Percentiles rank a stretch among this genome's conserved stretches.
phyloP scores from a whole-genome alignment of 257 asterid species.

The Avicennia marina region DNA sequence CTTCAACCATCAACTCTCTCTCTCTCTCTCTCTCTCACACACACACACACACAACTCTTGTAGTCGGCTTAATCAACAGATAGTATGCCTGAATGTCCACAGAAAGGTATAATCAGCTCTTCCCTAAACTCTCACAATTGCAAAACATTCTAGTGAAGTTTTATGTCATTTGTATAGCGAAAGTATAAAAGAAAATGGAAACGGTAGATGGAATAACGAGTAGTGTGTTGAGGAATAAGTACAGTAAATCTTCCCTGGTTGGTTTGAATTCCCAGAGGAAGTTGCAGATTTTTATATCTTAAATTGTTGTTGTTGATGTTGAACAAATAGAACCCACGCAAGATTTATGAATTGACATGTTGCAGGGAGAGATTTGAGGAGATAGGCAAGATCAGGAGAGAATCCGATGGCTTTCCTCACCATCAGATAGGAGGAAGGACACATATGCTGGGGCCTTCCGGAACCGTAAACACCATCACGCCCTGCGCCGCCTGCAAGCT shows the following conservation, averaged over 20 bases:
- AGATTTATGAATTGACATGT: too few species aligned
- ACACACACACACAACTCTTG: conserved; percentile 22
- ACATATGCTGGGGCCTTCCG: conserved; percentile 30
- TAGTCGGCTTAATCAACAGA: conserved; percentile 31
- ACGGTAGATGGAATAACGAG: too few species aligned
- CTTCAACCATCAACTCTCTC: conserved; percentile 19
- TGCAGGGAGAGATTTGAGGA: conserved; percentile 75
- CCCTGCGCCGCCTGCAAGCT: conserved; percentile 97
- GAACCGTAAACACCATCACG: conserved; percentile 55
- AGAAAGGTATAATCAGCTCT: conserved; percentile 49
- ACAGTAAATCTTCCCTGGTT: too few species aligned
- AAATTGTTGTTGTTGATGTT: too few species aligned
- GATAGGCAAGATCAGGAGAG: conserved; percentile 78
- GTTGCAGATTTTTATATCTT: too few species aligned
- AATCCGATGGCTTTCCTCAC: conserved; percentile 36
- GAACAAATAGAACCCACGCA: too few species aligned
- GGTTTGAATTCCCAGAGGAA: too few species aligned
- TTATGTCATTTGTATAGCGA: too few species aligned
- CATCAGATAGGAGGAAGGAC: conserved; percentile 41
- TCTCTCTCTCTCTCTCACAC: conserved; percentile 22
- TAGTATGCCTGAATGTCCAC: conserved; percentile 92
- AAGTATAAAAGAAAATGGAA: too few species aligned
- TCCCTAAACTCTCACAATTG: not conserved
- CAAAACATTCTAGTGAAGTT: too few species aligned
- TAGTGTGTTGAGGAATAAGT: too few species aligned